Percentiles rank a stretch among this genome's conserved stretches.
Conservation (phyloP, 441 rosid species). For the Lepidium campestre region DNA sequence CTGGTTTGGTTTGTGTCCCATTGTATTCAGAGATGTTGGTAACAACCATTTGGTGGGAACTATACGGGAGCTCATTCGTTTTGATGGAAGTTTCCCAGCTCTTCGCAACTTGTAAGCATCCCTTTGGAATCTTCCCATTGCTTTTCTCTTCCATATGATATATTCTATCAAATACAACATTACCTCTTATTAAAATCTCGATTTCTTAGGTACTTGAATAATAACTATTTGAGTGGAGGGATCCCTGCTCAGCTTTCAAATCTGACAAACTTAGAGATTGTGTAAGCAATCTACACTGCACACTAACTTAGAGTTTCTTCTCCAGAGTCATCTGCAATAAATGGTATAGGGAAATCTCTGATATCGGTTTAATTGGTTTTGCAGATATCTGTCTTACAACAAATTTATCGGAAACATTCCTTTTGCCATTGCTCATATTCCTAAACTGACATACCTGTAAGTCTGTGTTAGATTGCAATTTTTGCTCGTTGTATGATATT, state of each 20-base stretch:
- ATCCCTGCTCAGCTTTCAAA: constrained; percentile 92
- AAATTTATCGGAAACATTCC: constrained; percentile 86
- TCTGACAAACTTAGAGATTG: constrained; percentile 80
- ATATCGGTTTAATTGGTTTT: background rate
- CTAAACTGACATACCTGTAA: constrained; percentile 80
- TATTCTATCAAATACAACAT: background rate
- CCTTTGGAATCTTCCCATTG: background rate
- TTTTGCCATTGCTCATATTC: constrained; percentile 66
- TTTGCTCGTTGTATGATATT: background rate
- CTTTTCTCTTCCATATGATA: background rate
- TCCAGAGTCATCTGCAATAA: background rate
- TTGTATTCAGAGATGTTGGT: constrained; percentile 71
- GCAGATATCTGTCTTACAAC: constrained; percentile 82
- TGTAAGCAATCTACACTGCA: constrained; percentile 47
- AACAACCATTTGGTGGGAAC: constrained; percentile 95
- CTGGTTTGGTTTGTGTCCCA: background rate
- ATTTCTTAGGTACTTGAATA: constrained; percentile 62
- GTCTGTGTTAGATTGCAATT: constrained; percentile 20
- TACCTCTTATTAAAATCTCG: constrained; percentile 5
- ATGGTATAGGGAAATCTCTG: background rate
- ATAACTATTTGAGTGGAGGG: constrained; percentile 90
- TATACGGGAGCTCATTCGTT: constrained; percentile 80
- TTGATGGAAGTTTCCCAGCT: constrained; percentile 83
- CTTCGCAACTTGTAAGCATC: constrained; percentile 80
- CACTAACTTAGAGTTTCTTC: background rate